Evolutionary conservation across 1,284 basidiomycete species (phyloP).

Genomic region (Moesziomyces antarcticus): DNA sequence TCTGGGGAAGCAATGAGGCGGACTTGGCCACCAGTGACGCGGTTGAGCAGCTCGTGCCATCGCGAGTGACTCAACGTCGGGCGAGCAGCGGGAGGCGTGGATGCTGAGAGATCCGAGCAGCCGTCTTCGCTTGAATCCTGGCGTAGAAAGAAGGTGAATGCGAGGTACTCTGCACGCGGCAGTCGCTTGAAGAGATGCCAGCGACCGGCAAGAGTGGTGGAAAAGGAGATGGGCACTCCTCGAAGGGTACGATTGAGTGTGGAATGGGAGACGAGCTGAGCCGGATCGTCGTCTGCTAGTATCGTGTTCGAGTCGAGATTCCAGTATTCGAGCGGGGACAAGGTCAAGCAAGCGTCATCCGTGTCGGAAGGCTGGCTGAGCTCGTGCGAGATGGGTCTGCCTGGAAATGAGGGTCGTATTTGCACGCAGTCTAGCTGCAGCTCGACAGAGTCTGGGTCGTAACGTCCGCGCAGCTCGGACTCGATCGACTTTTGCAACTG

Average conservation of each 20-base stretch:
- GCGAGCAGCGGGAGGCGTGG: not conserved
- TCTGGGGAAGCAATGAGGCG: slow-evolving; percentile 46
- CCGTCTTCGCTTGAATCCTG: slow-evolving; percentile 9
- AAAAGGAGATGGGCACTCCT: slow-evolving; percentile 55
- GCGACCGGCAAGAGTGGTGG: slow-evolving; percentile 60
- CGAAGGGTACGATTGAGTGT: slow-evolving; percentile 35
- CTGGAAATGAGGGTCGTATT: slow-evolving; percentile 38
- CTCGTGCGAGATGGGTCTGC: slow-evolving; percentile 2
- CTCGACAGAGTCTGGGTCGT: not conserved
- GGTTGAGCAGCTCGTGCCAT: slow-evolving; percentile 50
- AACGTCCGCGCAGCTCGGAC: slow-evolving; percentile 10
- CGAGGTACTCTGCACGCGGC: slow-evolving; percentile 63
- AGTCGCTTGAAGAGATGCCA: slow-evolving; percentile 63
- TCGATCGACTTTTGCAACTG: slow-evolving; percentile 56
- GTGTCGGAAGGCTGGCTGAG: not conserved
- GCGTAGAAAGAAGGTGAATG: slow-evolving; percentile 61
- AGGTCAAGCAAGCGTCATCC: slow-evolving; percentile 44
- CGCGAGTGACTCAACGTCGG: slow-evolving; percentile 13
- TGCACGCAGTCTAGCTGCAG: slow-evolving; percentile 18
- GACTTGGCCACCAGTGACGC: slow-evolving; percentile 55
- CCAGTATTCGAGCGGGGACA: slow-evolving; percentile 65
- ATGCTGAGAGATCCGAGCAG: slow-evolving; percentile 11
- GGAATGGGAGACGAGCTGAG: slow-evolving; percentile 43
- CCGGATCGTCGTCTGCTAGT: slow-evolving; percentile 43
- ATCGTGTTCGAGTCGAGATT: slow-evolving; percentile 28